Percentiles rank a stretch among this genome's conserved stretches.
These are phyloP conservation scores for Daldinia grandis DNA, from an alignment of 495 filamentous ascomycete species.

Conservation along the genomic window DNA sequence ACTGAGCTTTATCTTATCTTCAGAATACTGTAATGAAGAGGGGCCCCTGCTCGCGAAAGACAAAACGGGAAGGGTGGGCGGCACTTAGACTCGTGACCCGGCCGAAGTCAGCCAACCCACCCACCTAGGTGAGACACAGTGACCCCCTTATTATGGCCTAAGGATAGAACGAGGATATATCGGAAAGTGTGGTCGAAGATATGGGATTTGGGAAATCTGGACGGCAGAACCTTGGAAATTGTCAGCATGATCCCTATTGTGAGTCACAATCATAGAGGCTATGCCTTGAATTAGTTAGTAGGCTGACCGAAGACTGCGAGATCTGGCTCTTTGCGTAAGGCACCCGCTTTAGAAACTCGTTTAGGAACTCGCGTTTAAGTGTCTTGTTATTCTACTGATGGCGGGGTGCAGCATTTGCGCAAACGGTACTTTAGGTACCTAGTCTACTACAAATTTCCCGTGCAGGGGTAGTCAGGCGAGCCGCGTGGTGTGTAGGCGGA, in stretches of 20 bases:
- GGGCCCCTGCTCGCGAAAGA: constrained; percentile 36
- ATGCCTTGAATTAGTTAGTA: constrained; percentile 21
- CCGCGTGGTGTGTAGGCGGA: constrained; percentile 4
- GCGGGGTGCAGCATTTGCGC: constrained; percentile 9
- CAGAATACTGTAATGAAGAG: constrained; percentile 28
- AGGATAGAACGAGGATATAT: constrained; percentile 36
- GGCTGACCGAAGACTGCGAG: constrained; percentile 26
- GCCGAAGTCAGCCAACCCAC: constrained; percentile 46
- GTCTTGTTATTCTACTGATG: constrained; percentile 6
- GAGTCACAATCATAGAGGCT: constrained; percentile 40
- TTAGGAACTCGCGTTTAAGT: constrained; percentile 10
- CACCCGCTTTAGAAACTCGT: constrained; percentile 33
- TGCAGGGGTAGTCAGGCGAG: constrained; percentile 14
- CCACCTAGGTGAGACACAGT: constrained; percentile 48
- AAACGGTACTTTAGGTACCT: constrained; percentile 7
- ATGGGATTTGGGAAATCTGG: constrained; percentile 34
- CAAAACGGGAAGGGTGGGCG: constrained; percentile 43
- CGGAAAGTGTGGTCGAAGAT: constrained; percentile 35
- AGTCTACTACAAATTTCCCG: not conserved
- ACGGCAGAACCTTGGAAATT: constrained; percentile 23
- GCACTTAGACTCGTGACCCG: constrained; percentile 46
- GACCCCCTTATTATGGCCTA: constrained; percentile 34
- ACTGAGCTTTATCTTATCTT: constrained; percentile 47
- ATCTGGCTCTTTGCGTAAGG: constrained; percentile 39
- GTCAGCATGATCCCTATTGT: constrained; percentile 38